Percentiles rank a stretch among this genome's conserved stretches.
These are phyloP conservation scores for Daldinia sp. DNA, from an alignment of 2,329 filamentous ascomycete species.

Conservation along the genomic window DNA sequence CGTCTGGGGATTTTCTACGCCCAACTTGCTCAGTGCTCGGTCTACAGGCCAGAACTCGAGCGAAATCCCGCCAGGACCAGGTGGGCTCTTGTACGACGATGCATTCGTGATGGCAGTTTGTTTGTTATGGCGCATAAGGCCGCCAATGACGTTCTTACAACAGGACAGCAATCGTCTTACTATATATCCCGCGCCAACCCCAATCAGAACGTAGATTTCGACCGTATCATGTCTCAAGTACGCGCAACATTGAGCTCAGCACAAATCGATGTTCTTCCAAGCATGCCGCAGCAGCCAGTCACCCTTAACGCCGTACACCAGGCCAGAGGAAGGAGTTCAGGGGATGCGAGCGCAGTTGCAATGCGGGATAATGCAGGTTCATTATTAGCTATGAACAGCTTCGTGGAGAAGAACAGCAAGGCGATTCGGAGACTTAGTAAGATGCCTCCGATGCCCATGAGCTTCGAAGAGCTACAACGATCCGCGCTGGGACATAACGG, in stretches of 20 bases:
- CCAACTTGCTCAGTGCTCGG: conserved; percentile 61
- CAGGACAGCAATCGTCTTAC: conserved; percentile 44
- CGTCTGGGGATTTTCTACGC: conserved; percentile 65
- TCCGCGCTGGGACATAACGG: conserved; percentile 35
- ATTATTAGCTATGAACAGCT: conserved; percentile 59
- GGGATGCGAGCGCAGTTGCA: conserved; percentile 56
- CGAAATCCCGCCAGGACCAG: conserved; percentile 64
- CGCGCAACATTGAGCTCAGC: conserved; percentile 52
- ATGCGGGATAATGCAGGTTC: conserved; percentile 58
- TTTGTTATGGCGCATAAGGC: conserved; percentile 61
- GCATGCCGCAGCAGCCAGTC: conserved; percentile 43
- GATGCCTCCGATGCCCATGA: conserved; percentile 53
- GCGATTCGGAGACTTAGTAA: conserved; percentile 59
- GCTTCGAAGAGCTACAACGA: conserved; percentile 51
- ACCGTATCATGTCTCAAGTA: conserved; percentile 59
- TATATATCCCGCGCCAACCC: conserved; percentile 47
- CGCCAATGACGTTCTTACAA: conserved; percentile 46
- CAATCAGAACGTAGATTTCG: conserved; percentile 58
- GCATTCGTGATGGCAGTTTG: conserved; percentile 63
- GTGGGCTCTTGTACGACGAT: conserved; percentile 63
- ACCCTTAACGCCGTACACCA: conserved; percentile 59
- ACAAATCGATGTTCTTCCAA: conserved; percentile 41
- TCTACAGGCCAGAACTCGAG: conserved; percentile 65
- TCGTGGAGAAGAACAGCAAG: conserved; percentile 58
- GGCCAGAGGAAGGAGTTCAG: conserved; percentile 52